Conservation (phyloP, 176 grass and related monocot genomes). For the Zizania latifolia region DNA sequence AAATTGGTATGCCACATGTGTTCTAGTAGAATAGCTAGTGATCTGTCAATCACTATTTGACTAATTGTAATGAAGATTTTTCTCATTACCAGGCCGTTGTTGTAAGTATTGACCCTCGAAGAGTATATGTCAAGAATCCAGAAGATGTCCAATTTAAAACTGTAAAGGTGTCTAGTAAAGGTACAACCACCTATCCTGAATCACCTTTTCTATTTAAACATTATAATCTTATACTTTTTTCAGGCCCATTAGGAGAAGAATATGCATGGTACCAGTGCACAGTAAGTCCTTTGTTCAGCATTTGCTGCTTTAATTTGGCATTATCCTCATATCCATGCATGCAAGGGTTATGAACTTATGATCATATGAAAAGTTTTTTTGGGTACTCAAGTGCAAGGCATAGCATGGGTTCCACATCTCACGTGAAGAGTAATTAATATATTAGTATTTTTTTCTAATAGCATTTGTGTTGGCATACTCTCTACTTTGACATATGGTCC, state of each 20-base stretch:
- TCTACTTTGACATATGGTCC: neutral
- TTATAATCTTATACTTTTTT: slow-evolving; percentile 26
- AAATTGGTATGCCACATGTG: neutral
- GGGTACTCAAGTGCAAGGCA: no score
- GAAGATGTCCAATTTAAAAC: slow-evolving; percentile 81
- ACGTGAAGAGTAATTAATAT: no score
- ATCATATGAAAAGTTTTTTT: neutral
- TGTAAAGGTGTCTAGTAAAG: slow-evolving; percentile 63
- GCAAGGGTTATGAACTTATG: neutral
- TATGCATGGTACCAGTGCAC: slow-evolving; percentile 99
- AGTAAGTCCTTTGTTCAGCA: slow-evolving; percentile 36
- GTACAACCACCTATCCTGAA: slow-evolving; percentile 37
- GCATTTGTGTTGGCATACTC: neutral
- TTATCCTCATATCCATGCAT: neutral
- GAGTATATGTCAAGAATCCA: slow-evolving; percentile 73
- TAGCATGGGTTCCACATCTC: no score
- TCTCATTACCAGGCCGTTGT: slow-evolving; percentile 78
- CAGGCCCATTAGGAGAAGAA: slow-evolving; percentile 86
- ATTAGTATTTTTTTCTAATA: no score
- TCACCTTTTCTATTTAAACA: slow-evolving; percentile 12
- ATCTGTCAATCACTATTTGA: neutral
- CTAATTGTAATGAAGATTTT: slow-evolving; percentile 4
- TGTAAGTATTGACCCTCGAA: slow-evolving; percentile 95
- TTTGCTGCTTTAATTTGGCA: neutral
- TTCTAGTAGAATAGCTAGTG: neutral